Evolutionary conservation across 176 grass and related monocot species (phyloP).

Genomic region (Avena eriantha): DNA sequence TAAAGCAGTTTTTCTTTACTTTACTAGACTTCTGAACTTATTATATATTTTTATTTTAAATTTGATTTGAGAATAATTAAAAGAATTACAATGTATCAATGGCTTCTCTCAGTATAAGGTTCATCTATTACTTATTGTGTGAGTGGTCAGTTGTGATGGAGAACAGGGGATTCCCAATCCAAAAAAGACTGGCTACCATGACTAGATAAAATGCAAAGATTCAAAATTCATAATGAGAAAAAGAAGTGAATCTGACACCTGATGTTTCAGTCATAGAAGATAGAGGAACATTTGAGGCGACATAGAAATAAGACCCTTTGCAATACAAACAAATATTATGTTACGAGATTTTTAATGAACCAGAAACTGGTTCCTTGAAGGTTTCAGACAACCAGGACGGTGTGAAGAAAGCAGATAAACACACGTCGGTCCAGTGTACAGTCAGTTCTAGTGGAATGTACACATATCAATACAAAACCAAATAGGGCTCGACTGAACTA

Average conservation of each 20-base stretch:
- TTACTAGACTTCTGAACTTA: too few species aligned
- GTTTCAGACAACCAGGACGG: neutral
- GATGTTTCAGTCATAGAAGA: neutral
- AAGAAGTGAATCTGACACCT: neutral
- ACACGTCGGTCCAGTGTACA: neutral
- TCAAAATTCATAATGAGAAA: neutral
- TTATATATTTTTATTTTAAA: too few species aligned
- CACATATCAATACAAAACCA: neutral
- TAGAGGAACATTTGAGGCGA: neutral
- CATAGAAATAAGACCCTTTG: neutral
- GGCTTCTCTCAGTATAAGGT: too few species aligned
- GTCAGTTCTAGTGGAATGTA: neutral
- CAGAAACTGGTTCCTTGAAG: neutral
- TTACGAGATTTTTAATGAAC: neutral
- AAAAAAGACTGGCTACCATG: too few species aligned
- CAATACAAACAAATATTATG: neutral
- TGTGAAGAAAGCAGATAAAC: neutral
- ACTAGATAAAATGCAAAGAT: neutral
- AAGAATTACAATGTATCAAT: too few species aligned
- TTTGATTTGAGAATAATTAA: too few species aligned
- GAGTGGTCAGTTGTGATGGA: too few species aligned
- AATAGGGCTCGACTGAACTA: slow-evolving; percentile 11
- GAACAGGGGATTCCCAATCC: too few species aligned
- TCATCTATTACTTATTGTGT: too few species aligned
- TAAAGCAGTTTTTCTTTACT: too few species aligned